phyloP scores from a whole-genome alignment of 371 early-diverging fungal genomes.

The Apophysomyces trapeziformis region DNA sequence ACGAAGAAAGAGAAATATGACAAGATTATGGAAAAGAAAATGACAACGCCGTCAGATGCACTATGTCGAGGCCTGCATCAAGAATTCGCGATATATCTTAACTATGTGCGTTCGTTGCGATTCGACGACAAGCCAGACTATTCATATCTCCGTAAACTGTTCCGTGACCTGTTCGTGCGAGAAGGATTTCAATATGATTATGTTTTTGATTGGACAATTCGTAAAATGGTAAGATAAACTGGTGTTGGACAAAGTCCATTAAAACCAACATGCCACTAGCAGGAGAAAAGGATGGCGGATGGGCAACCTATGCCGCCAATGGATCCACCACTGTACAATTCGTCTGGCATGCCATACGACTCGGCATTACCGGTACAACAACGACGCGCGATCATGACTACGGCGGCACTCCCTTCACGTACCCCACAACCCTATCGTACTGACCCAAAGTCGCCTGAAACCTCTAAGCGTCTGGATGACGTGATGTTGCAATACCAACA shows the following conservation, averaged over 20 bases:
- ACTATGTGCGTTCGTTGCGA: slow-evolving; percentile 94
- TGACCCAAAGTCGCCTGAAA: slow-evolving; percentile 50
- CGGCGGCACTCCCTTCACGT: slow-evolving; percentile 39
- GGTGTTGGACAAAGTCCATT: slow-evolving; percentile 5
- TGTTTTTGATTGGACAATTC: slow-evolving; percentile 96
- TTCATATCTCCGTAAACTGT: slow-evolving; percentile 94
- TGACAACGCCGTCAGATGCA: slow-evolving; percentile 94
- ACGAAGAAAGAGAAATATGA: slow-evolving; percentile 99
- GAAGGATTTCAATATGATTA: slow-evolving; percentile 97
- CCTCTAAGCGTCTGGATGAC: slow-evolving; percentile 55
- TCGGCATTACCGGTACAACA: slow-evolving; percentile 31
- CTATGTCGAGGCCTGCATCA: slow-evolving; percentile 96
- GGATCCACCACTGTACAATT: slow-evolving; percentile 28
- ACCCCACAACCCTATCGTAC: slow-evolving; percentile 37
- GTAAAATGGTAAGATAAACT: slow-evolving; percentile 46
- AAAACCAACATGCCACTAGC: slow-evolving; percentile 18
- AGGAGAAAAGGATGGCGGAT: slow-evolving; percentile 34
- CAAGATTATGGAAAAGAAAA: slow-evolving; percentile 99
- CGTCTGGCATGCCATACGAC: slow-evolving; percentile 21
- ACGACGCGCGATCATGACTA: slow-evolving; percentile 32
- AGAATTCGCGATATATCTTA: slow-evolving; percentile 96
- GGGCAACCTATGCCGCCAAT: slow-evolving; percentile 19
- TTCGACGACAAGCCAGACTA: slow-evolving; percentile 99
- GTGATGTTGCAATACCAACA: slow-evolving; percentile 58
- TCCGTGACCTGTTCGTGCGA: slow-evolving; percentile 94